phyloP scores from a whole-genome alignment of 179 eudicot genomes.

The Corrigiola litoralis region DNA sequence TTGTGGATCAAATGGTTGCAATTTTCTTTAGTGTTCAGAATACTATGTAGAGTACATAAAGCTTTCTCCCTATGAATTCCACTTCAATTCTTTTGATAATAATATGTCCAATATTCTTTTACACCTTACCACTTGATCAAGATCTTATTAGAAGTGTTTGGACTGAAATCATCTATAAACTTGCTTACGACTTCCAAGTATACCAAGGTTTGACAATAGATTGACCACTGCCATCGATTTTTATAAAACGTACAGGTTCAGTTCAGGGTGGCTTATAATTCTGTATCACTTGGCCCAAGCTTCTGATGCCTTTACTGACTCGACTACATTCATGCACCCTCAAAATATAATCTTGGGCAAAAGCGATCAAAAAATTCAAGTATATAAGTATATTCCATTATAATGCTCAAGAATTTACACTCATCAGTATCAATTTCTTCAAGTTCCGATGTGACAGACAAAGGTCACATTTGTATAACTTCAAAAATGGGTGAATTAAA shows the following conservation, averaged over 20 bases:
- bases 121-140: too few species aligned
- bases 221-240: too few species aligned
- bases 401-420: slow-evolving; percentile 17
- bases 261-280: too few species aligned
- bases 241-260: background rate
- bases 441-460: slow-evolving; percentile 1
- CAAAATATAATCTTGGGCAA: background rate
- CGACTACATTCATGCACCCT: background rate
- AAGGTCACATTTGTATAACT: slow-evolving; percentile 13
- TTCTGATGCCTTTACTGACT: background rate
- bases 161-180: too few species aligned
- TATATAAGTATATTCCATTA: background rate
- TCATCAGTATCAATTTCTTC: background rate
- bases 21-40: too few species aligned
- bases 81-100: background rate
- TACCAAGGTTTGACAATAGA: too few species aligned
- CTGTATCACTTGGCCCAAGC: background rate
- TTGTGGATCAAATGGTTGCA: slow-evolving; percentile 5
- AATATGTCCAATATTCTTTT: too few species aligned
- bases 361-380: background rate
- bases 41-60: too few species aligned
- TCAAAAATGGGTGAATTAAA: slow-evolving; percentile 5
- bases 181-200: too few species aligned
- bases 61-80: background rate
- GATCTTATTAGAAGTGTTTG: too few species aligned